Evolutionary conservation across 2,329 filamentous ascomycete genomes (phyloP).

Genomic region (Pseudopyricularia cyperi): DNA sequence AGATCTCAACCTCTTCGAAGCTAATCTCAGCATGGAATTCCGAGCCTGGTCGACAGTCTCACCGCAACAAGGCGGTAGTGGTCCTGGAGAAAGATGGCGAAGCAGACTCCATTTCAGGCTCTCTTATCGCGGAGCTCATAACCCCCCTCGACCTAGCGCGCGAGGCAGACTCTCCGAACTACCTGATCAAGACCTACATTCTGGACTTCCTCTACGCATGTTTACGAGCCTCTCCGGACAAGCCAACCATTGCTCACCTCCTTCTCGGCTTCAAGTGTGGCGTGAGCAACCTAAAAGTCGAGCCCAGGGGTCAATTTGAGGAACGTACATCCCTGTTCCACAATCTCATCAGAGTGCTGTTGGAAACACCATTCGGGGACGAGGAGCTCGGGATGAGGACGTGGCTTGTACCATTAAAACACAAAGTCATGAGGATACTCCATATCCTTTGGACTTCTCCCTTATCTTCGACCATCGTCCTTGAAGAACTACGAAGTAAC

Average conservation of each 20-base stretch:
- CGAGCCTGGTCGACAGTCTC: slow-evolving; percentile 45
- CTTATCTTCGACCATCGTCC: slow-evolving; percentile 60
- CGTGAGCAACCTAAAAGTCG: slow-evolving; percentile 54
- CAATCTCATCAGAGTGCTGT: slow-evolving; percentile 57
- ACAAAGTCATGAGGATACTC: slow-evolving; percentile 59
- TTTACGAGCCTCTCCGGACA: slow-evolving; percentile 58
- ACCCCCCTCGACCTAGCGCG: slow-evolving; percentile 60
- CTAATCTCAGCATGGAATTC: slow-evolving; percentile 58
- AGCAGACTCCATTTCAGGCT: slow-evolving; percentile 64
- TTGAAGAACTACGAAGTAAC: slow-evolving; percentile 66
- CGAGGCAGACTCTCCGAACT: slow-evolving; percentile 56
- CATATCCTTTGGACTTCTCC: slow-evolving; percentile 74
- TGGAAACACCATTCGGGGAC: slow-evolving; percentile 53
- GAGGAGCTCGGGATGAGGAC: slow-evolving; percentile 43
- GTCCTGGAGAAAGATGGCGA: slow-evolving; percentile 75
- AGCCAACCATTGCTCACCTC: slow-evolving; percentile 80
- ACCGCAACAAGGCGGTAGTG: slow-evolving; percentile 75
- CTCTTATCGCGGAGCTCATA: slow-evolving; percentile 56
- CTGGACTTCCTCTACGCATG: slow-evolving; percentile 78
- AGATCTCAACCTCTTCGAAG: slow-evolving; percentile 71
- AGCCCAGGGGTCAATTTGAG: slow-evolving; percentile 57
- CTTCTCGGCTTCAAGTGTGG: slow-evolving; percentile 78
- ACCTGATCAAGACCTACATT: slow-evolving; percentile 71
- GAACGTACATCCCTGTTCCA: slow-evolving; percentile 71
- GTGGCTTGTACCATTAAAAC: slow-evolving; percentile 59